A percentile compares a stretch with the other conserved stretches of the same genome.
These are phyloP conservation scores for Solanum sparsipilum DNA, from an alignment of 257 asterid genomes.

Conservation along the genomic window DNA sequence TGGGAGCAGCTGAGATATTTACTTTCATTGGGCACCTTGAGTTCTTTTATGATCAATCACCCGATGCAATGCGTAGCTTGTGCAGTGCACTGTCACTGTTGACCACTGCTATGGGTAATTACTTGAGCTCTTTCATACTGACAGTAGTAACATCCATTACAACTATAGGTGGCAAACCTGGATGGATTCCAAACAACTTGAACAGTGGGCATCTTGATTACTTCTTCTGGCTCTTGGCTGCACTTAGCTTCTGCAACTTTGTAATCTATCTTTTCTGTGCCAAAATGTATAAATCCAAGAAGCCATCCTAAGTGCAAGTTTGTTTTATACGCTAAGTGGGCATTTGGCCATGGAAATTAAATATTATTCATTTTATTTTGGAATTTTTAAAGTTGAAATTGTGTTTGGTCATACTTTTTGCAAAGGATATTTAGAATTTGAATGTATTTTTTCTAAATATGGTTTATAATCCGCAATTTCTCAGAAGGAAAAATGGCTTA, in stretches of 20 bases:
- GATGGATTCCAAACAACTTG: constrained; percentile 89
- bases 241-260: constrained; percentile 56
- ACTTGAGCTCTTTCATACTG: constrained; percentile 63
- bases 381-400: too few species aligned
- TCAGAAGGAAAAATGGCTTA: too few species aligned
- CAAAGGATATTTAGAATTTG: too few species aligned
- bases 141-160: constrained; percentile 58
- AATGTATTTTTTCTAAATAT: too few species aligned
- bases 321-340: too few species aligned
- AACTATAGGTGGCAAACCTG: constrained; percentile 45
- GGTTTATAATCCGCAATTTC: too few species aligned
- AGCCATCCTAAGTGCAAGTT: constrained; percentile 26
- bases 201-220: constrained; percentile 79
- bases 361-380: too few species aligned
- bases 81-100: constrained; percentile 69
- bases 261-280: constrained; percentile 54
- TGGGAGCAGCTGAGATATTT: not conserved
- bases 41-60: constrained; percentile 88
- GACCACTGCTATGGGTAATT: constrained; percentile 53
- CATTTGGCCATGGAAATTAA: too few species aligned
- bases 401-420: too few species aligned
- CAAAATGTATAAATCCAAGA: constrained; percentile 55
- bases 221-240: constrained; percentile 82
- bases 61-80: constrained; percentile 90
- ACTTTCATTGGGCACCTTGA: constrained; percentile 27